Conservation (phyloP, 1,139 yeast species). For the Zhuliangozyma blackwelliae region DNA sequence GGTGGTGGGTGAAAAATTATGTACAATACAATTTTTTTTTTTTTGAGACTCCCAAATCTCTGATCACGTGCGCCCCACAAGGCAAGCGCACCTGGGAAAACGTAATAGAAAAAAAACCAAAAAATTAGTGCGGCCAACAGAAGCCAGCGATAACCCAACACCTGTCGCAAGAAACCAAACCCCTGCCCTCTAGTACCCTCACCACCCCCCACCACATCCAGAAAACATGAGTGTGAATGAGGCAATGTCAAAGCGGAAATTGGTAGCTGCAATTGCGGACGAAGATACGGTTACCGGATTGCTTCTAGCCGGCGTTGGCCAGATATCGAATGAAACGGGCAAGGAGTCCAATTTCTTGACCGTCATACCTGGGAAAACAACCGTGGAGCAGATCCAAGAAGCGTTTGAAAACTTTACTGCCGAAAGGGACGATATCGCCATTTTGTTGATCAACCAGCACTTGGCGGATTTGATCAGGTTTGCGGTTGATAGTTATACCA, state of each 20-base stretch:
- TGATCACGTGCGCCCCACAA: too few relatives aligned
- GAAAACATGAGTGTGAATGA: constrained; percentile 17
- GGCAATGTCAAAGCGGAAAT: constrained; percentile 61
- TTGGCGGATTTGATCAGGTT: constrained; percentile 87
- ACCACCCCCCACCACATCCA: too few relatives aligned
- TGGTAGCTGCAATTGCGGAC: constrained; percentile 91
- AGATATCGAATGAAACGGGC: constrained; percentile 59
- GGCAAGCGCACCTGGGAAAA: too few relatives aligned
- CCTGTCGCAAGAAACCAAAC: too few relatives aligned
- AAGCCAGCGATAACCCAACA: too few relatives aligned
- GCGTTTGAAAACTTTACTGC: constrained; percentile 74
- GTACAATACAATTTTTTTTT: too few relatives aligned
- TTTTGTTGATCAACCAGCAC: constrained; percentile 88
- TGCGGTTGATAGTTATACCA: constrained; percentile 76
- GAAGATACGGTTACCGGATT: constrained; percentile 97
- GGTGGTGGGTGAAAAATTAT: too few relatives aligned
- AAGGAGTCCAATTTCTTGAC: constrained; percentile 78
- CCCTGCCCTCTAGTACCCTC: too few relatives aligned
- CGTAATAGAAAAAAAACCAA: too few relatives aligned
- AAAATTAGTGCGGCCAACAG: too few relatives aligned
- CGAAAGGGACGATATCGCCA: constrained; percentile 86
- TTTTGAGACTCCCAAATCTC: too few relatives aligned
- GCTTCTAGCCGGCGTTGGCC: constrained; percentile 93
- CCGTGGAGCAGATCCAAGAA: constrained; percentile 67
- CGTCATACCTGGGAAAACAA: constrained; percentile 76